Evolutionary conservation across 768 basidiomycete species (phyloP).

Genomic region (Rhodosporidiobolus odoratus): DNA sequence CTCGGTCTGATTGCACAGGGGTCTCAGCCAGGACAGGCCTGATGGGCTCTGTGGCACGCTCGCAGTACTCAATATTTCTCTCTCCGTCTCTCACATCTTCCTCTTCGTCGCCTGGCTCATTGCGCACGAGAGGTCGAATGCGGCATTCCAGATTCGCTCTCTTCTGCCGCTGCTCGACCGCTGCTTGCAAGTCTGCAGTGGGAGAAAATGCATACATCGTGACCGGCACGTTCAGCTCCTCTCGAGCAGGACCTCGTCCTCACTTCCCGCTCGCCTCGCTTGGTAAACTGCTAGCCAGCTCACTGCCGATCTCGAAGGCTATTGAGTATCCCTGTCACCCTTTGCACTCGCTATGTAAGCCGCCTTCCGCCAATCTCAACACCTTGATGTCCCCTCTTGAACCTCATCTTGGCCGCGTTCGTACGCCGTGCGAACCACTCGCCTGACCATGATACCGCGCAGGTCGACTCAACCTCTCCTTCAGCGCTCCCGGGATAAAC

Average conservation of each 20-base stretch:
- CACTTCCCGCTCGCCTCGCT: too few species aligned
- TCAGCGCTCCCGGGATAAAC: conserved; percentile 77
- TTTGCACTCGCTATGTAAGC: neutral
- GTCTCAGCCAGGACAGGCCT: too few species aligned
- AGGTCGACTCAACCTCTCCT: conserved; percentile 99
- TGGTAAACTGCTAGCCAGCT: neutral
- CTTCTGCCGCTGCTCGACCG: too few species aligned
- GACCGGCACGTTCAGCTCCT: neutral
- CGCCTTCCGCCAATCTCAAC: neutral
- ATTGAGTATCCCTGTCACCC: neutral
- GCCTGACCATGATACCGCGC: neutral
- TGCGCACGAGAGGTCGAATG: too few species aligned
- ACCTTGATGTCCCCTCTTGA: neutral
- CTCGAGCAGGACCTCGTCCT: neutral
- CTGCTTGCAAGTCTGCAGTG: neutral
- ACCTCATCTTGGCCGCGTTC: neutral
- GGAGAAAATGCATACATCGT: neutral
- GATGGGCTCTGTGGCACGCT: too few species aligned
- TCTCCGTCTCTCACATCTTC: too few species aligned
- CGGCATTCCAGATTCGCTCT: too few species aligned
- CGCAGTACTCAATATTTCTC: too few species aligned
- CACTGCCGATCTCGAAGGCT: neutral
- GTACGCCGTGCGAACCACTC: neutral
- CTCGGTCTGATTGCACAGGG: too few species aligned
- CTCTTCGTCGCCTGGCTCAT: too few species aligned